Evolutionary conservation across 2,329 filamentous ascomycete genomes (phyloP).

Genomic region (Trichoderma koningii): DNA sequence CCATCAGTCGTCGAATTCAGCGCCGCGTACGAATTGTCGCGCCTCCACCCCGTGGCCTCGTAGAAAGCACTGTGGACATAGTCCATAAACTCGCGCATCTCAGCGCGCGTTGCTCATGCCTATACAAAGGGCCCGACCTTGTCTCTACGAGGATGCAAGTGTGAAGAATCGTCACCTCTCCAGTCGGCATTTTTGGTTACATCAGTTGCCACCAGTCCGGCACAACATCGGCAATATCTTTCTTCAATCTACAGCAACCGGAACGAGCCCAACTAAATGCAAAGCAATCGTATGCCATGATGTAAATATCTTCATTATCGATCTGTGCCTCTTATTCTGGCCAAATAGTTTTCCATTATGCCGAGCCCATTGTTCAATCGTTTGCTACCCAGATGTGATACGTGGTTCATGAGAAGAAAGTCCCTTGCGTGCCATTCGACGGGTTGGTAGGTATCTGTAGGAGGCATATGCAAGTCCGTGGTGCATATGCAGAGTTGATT

Average conservation of each 20-base stretch:
- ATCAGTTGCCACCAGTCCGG: neutral
- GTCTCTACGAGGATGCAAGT: constrained; percentile 1
- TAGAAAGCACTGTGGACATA: constrained; percentile 92
- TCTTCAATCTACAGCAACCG: neutral
- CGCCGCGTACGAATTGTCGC: constrained; percentile 87
- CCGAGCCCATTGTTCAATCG: constrained; percentile 16
- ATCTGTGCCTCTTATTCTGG: neutral
- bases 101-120: constrained; percentile 38
- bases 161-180: constrained; percentile 2
- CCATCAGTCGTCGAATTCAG: constrained; percentile 82
- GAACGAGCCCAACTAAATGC: neutral
- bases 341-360: constrained; percentile 16
- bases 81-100: constrained; percentile 96
- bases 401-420: constrained; percentile 17
- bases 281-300: too few species aligned
- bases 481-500: constrained; percentile 7
- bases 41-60: constrained; percentile 81
- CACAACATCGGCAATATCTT: constrained; percentile 20
- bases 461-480: constrained; percentile 18
- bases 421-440: constrained; percentile 21
- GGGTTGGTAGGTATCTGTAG: constrained; percentile 14
- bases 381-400: constrained; percentile 22
- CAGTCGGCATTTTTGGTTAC: neutral
- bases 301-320: neutral
- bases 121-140: constrained; percentile 14